Evolutionary conservation across 169 alveolate genomes (phyloP), one percentile per base, ranked within the genome.

Genomic region (Plasmodium yoelii): DNA sequence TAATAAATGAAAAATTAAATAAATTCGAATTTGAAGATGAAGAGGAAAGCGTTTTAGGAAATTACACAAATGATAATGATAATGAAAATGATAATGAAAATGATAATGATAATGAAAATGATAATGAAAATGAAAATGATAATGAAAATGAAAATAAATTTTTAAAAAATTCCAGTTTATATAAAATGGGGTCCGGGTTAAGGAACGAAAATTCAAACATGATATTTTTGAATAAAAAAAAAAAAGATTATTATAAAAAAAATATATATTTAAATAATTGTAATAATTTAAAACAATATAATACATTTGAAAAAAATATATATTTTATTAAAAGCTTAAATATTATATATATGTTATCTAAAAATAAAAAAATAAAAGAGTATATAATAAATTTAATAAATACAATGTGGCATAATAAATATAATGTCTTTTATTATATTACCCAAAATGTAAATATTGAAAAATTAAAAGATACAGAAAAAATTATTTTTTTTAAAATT

Each of bases 321-420:
- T 60, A 59, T 39, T 61, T 86, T 15, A 19, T 51, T 8, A 86
- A 86, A 60, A 70, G 91, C 12, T 28, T 86, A 0, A 86, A 70
- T 55, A 86, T 86, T 10, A 10, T 86, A 9, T 61, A 86, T 44
- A 86, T 86, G 91, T 12, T 86, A 8, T 59, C 74, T n/a, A 86
- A 49, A 39, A 86, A 86, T 53, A 47, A 70, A n/a, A 86, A 86
- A 70, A 69, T 59, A 18, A 86, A 86, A 59, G 75, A 70, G 2
- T 86, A 86, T 46, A 57, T 86, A 22, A 70, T 86, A 1, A 59
- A 12, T 19, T 26, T 86, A 12, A 60, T 86, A 86, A 71, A 49
- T 22, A 46, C 9, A 5, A 86, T 70, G 87, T 86, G 91, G 91
- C 28, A 19, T n/a, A 86, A 86, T 13, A 86, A 86, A 47, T 86